Evolutionary conservation across 2,329 filamentous ascomycete species (phyloP).

Genomic region (Colletotrichum sp.): DNA sequence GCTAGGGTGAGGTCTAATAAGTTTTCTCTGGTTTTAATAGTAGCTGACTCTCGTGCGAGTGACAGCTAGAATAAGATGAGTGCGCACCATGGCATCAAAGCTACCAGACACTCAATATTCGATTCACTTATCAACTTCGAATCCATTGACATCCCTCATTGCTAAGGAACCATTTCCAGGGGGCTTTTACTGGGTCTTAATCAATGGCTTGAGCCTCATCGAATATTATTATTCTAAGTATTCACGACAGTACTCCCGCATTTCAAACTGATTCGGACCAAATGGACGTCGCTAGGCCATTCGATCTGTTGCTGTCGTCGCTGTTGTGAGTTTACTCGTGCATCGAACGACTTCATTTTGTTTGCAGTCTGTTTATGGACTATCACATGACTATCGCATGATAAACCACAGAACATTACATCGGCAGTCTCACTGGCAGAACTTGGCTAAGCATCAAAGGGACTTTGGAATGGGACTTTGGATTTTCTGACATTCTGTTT

Average conservation of each 20-base stretch:
- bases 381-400: background rate
- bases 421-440: background rate
- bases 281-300: too few species aligned
- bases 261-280: background rate
- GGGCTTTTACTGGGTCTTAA: background rate
- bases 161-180: background rate
- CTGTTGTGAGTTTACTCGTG: background rate
- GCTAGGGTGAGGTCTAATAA: background rate
- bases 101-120: fast-evolving
- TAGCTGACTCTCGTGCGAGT: fast-evolving
- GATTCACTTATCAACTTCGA: background rate
- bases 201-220: background rate
- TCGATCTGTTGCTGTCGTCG: background rate
- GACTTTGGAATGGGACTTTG: background rate
- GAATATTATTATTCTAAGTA: background rate
- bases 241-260: fast-evolving
- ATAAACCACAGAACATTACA: background rate
- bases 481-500: background rate
- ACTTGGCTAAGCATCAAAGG: background rate
- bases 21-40: fast-evolving
- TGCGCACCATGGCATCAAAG: background rate
- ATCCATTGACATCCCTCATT: background rate
- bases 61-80: fast-evolving
- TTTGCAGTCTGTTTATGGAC: background rate
- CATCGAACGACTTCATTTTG: background rate